phyloP scores from a whole-genome alignment of 371 early-diverging fungal species.

The Lichtheimia hyalospora region DNA sequence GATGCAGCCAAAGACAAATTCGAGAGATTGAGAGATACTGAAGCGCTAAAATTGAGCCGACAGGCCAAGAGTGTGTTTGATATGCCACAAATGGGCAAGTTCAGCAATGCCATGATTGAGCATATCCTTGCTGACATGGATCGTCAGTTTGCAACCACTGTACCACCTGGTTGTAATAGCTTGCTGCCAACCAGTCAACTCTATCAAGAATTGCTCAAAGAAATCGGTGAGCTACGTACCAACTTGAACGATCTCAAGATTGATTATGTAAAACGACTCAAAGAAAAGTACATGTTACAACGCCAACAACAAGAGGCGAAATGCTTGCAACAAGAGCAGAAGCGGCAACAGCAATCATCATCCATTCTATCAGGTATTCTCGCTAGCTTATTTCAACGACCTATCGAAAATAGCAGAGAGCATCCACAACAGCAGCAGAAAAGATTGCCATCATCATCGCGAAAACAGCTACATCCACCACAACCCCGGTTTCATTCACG shows the following conservation, averaged over 20 bases:
- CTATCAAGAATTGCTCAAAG: slow-evolving; percentile 6
- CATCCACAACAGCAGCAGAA: not conserved
- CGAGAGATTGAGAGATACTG: not conserved
- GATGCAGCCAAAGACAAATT: no score
- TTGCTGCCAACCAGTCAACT: slow-evolving; percentile 43
- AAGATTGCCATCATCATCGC: not conserved
- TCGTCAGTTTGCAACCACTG: not conserved
- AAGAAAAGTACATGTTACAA: slow-evolving; percentile 47
- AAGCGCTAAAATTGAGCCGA: slow-evolving; percentile 3
- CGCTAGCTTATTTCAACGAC: slow-evolving; percentile 21
- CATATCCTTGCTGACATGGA: slow-evolving; percentile 3
- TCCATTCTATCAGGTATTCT: not conserved
- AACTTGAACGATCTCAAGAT: slow-evolving; percentile 37
- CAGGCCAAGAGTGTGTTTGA: slow-evolving; percentile 3
- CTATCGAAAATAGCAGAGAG: not conserved
- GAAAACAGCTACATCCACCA: not conserved
- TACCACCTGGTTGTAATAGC: not conserved
- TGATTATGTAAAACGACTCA: slow-evolving; percentile 62
- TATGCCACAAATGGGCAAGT: slow-evolving; percentile 1
- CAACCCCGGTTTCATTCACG: not conserved
- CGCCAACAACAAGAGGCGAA: slow-evolving; percentile 13
- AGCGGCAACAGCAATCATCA: not conserved
- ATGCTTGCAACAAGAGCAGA: not conserved
- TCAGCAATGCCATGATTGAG: slow-evolving; percentile 9
- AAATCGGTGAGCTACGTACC: slow-evolving; percentile 4